Evolutionary conservation across 139 green algal genomes (phyloP).

Genomic region (Zygnema cylindricum): DNA sequence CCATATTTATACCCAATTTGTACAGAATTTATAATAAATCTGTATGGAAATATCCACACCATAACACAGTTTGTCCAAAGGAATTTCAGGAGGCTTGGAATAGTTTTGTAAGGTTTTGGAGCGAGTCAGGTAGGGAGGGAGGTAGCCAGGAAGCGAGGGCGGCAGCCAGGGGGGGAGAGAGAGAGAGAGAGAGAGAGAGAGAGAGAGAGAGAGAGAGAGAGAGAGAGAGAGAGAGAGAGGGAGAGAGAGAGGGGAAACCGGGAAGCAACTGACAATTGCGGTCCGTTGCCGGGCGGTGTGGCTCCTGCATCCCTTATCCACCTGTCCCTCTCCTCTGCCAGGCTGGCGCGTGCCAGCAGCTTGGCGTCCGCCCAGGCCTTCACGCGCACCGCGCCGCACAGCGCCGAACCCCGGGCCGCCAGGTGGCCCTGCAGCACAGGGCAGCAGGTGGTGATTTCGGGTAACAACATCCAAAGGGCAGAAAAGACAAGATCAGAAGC

Average conservation of each 20-base stretch:
- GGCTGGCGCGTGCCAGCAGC: slow-evolving; percentile 72
- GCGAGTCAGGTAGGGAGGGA: neutral
- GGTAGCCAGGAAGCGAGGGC: neutral
- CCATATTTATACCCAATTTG: too few species aligned
- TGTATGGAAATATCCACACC: too few species aligned
- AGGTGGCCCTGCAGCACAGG: slow-evolving; percentile 63
- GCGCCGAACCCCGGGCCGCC: neutral
- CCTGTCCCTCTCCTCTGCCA: slow-evolving; percentile 74
- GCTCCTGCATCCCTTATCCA: slow-evolving; percentile 69
- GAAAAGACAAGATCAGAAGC: too few species aligned
- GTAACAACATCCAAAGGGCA: too few species aligned
- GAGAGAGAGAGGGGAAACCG: too few species aligned
- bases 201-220: neutral
- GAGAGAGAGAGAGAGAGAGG: neutral
- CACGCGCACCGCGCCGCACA: slow-evolving; percentile 32
- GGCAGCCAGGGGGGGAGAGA: neutral
- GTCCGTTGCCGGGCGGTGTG: slow-evolving; percentile 70
- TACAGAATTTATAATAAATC: too few species aligned
- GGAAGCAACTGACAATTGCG: too few species aligned
- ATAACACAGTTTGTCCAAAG: too few species aligned
- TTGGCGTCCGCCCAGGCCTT: slow-evolving; percentile 80
- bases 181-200: slow-evolving; percentile 12
- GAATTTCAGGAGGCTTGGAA: too few species aligned
- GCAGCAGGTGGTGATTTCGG: too few species aligned
- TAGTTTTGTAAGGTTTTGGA: too few species aligned